Percentiles rank a stretch among this genome's conserved stretches.
Evolutionary conservation across 2,329 filamentous ascomycete species (phyloP).

Genomic region (Stagonosporopsis tanaceti): DNA sequence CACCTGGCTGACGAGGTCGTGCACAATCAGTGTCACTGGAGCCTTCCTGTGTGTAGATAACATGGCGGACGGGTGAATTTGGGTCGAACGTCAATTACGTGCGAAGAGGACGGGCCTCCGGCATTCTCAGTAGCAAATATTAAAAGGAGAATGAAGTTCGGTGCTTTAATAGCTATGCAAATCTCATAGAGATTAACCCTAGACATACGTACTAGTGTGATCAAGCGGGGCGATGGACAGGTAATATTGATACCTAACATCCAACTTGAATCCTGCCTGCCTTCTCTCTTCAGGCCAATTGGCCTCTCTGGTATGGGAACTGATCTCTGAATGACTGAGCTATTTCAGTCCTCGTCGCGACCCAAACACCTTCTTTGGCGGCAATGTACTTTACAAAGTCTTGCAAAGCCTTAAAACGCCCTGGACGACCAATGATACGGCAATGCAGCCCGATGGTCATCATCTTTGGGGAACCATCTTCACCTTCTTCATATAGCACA

Average conservation of each 20-base stretch:
- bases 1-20: not conserved
- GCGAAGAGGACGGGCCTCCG: too few species aligned
- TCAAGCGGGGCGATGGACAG: too few species aligned
- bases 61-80: too few species aligned
- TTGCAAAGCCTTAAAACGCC: slow-evolving; percentile 59
- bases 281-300: slow-evolving; percentile 34
- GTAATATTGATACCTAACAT: too few species aligned
- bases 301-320: slow-evolving; percentile 59
- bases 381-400: slow-evolving; percentile 63
- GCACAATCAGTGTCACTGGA: slow-evolving; percentile 5
- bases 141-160: too few species aligned
- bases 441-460: slow-evolving; percentile 66
- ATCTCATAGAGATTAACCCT: not conserved
- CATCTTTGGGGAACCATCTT: slow-evolving; percentile 52
- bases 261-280: too few species aligned
- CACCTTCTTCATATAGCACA: slow-evolving; percentile 61
- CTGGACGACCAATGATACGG: slow-evolving; percentile 62
- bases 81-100: too few species aligned
- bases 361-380: slow-evolving; percentile 63
- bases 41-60: slow-evolving; percentile 2
- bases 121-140: too few species aligned
- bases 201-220: not conserved
- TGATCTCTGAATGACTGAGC: slow-evolving; percentile 59
- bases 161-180: too few species aligned
- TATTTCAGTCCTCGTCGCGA: slow-evolving; percentile 62